A percentile compares a stretch with the other conserved stretches of the same genome.
Evolutionary conservation across 1,284 basidiomycete genomes (phyloP).

Genomic region (Butyriboletus appendiculatus): DNA sequence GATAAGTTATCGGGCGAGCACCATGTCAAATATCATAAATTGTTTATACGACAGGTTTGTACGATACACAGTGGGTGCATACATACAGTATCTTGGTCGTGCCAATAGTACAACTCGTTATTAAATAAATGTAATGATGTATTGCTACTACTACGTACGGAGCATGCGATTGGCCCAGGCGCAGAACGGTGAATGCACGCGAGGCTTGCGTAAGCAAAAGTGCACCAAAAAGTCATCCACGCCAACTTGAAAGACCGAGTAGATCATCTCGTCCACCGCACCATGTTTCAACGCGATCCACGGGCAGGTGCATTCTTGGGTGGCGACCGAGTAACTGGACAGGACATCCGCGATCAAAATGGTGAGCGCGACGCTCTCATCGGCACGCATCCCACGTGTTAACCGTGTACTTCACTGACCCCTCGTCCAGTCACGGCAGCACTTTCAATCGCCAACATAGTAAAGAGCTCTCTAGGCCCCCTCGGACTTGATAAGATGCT

Average conservation of each 20-base stretch:
- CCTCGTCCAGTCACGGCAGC: constrained; percentile 81
- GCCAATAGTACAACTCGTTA: too few species aligned
- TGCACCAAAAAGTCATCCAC: background rate
- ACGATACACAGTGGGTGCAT: too few species aligned
- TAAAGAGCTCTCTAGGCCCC: constrained; percentile 96
- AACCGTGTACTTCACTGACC: constrained; percentile 1
- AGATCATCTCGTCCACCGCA: background rate
- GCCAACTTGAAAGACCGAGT: background rate
- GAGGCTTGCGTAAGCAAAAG: constrained; percentile 32
- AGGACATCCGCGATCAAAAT: constrained; percentile 97
- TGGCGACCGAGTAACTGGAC: constrained; percentile 91
- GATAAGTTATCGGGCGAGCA: too few species aligned
- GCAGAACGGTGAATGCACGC: too few species aligned
- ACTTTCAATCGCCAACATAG: constrained; percentile 95
- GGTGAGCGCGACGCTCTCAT: constrained; percentile 46
- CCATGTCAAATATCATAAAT: too few species aligned
- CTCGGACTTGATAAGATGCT: constrained; percentile 97
- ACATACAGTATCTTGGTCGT: too few species aligned
- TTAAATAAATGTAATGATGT: too few species aligned
- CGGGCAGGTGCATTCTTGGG: constrained; percentile 89
- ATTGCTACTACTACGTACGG: too few species aligned
- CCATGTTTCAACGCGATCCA: constrained; percentile 86
- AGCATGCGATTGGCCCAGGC: too few species aligned
- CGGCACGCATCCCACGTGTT: background rate
- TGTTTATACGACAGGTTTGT: too few species aligned